These are phyloP conservation scores for Aureobasidium zeae DNA, from an alignment of 2,329 filamentous ascomycete species.

Conservation along the genomic window DNA sequence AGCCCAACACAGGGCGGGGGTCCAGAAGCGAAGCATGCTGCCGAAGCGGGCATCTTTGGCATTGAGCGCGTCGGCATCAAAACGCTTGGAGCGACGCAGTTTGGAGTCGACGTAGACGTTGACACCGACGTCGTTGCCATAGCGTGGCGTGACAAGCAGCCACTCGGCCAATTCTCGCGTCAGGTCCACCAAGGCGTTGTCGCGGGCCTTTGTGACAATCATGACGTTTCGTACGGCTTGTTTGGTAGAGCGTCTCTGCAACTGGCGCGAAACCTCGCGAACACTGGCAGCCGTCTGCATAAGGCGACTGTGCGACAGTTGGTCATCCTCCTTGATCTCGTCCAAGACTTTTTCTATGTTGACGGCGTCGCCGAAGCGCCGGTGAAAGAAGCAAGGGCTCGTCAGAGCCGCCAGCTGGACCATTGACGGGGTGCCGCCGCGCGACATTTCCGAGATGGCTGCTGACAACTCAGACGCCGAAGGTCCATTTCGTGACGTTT, in stretches of 20 bases:
- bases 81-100: slow-evolving; percentile 76
- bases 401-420: slow-evolving; percentile 57
- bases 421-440: slow-evolving; percentile 18
- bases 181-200: slow-evolving; percentile 83
- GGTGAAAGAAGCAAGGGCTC: slow-evolving; percentile 96
- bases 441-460: slow-evolving; percentile 18
- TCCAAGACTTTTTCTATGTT: slow-evolving; percentile 92
- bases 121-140: slow-evolving; percentile 81
- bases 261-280: slow-evolving; percentile 87
- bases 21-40: slow-evolving; percentile 89
- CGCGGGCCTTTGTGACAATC: slow-evolving; percentile 96
- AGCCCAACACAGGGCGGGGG: slow-evolving; percentile 88
- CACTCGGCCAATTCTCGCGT: slow-evolving; percentile 82
- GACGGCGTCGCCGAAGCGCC: slow-evolving; percentile 90
- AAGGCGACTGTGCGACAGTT: slow-evolving; percentile 84
- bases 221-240: slow-evolving; percentile 88
- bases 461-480: slow-evolving; percentile 16
- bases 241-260: slow-evolving; percentile 85
- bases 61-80: slow-evolving; percentile 64
- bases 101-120: slow-evolving; percentile 99
- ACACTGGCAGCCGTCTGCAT: slow-evolving; percentile 94
- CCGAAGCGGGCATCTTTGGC: slow-evolving; percentile 66
- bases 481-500: slow-evolving; percentile 8
- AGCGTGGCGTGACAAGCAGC: slow-evolving; percentile 80
- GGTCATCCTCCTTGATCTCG: slow-evolving; percentile 81